Evolutionary conservation across 78 protist species (phyloP), one percentile per base, ranked within the genome.

Genomic region (Dictyostelium discoideum): DNA sequence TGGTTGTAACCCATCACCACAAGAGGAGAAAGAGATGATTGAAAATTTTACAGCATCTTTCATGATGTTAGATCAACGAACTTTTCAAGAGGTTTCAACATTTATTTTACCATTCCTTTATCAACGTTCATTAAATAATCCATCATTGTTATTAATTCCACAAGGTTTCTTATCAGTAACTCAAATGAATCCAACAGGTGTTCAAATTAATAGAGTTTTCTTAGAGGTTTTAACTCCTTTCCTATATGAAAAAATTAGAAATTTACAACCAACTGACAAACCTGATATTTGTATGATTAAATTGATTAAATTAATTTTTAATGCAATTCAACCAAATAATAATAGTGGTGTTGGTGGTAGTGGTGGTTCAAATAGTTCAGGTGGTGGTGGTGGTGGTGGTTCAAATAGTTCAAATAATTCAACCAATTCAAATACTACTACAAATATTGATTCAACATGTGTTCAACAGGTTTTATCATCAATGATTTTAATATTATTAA

Each of bases 11-110:
- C 73, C 94, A 24, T 10, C 79, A 20, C 84, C 74, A 9, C 54
- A 50, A 20, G 97, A 94, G 22, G 94, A 94, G 67, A 95, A 87
- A 85, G 94, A 95, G 60, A 81, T 87, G 7, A 57, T 98, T 14
- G 99, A 98, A 37, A 37, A 92, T n/a, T 98, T 98, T 16, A 94
- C 99, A 11, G 81, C 95, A 39, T 94, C 98, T 10, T 98, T 98
- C 67, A 90, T 97, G 42, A 48, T 96, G 74, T 87, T 98, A 46
- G 99, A 98, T 32, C 78, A 20, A 18, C 83, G 94, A 26, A 92
- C 87, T 13, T 97, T 98, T 83, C 88, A 78, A 54, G 98, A 95
- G 37, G 86, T 97, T 18, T 73, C 97, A 50, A 5, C 65, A 9
- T 60, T 48, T 13, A 77, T 82, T 82, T 29, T 98, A 16, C 88